A percentile compares a stretch with the other conserved stretches of the same genome.
Evolutionary conservation across 306 rosid species (phyloP).

Genomic region (Vicia faba): DNA sequence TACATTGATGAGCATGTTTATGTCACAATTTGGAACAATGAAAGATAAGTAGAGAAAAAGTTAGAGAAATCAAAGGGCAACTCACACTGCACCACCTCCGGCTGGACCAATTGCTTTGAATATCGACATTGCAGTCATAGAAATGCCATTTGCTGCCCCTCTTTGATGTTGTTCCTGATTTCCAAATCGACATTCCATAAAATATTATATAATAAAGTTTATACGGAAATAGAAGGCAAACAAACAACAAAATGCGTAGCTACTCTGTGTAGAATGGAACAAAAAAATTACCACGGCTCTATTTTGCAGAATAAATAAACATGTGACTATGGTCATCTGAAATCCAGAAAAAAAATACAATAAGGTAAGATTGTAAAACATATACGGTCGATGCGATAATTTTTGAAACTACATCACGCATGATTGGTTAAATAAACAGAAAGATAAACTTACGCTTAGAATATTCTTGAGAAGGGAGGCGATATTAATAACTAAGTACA

Average conservation of each 20-base stretch:
- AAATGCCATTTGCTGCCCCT: slow-evolving; percentile 79
- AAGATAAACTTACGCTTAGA: slow-evolving; percentile 53
- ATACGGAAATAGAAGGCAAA: too few species aligned
- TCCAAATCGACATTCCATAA: slow-evolving; percentile 19
- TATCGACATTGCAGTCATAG: slow-evolving; percentile 78
- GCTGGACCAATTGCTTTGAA: slow-evolving; percentile 86
- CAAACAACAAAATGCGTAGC: too few species aligned
- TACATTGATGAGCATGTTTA: background rate
- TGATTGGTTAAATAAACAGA: slow-evolving; percentile 1
- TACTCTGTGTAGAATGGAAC: background rate
- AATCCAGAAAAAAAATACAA: slow-evolving; percentile 7
- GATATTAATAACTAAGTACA: slow-evolving; percentile 42
- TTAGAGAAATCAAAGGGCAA: slow-evolving; percentile 19
- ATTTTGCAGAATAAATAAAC: slow-evolving; percentile 67
- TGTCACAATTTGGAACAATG: background rate
- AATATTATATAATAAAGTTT: too few species aligned
- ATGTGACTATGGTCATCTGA: slow-evolving; percentile 54
- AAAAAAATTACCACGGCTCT: slow-evolving; percentile 68
- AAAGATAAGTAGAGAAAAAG: background rate
- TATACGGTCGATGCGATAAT: background rate
- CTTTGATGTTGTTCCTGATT: slow-evolving; percentile 73
- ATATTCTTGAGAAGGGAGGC: slow-evolving; percentile 56
- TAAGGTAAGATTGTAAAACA: background rate
- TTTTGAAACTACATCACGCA: background rate
- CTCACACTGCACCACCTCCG: slow-evolving; percentile 79